Base-by-base conservation (phyloP, 2,329 filamentous ascomycete genomes). In the Monosporascus sp. region DNA sequence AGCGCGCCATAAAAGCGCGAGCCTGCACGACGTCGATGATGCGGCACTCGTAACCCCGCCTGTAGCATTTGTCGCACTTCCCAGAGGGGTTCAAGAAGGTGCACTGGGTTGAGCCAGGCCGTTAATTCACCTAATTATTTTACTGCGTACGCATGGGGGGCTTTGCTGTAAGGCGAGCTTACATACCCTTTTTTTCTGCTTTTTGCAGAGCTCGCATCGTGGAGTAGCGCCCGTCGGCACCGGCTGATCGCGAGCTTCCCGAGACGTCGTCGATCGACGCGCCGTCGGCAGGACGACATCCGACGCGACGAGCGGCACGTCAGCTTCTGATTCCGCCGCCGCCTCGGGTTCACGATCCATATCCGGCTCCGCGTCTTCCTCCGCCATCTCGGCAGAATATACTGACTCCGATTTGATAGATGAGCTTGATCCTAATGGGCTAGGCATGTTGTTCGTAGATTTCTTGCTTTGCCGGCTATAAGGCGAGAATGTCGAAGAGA, bases 391-490 rank as follows among this genome's bases (percentile, higher is more conserved):
- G 42, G n/a, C 36, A 25, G 17, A 14, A 27, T n/a, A 24, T 17
- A 17, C 36, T 5, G 48, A 41, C 48, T 49, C 48, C 11, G 48
- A 31, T 7, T 49, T 49, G 22, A 49, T 17, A 5, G 48, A 49
- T 8, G 17, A 36, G 48, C 48, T 49, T 9, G 48, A 49, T 38
- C 48, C 0, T 31, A 48, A 48, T 38, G 47, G 47, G 47, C 47
- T n/a, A 38, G 47, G 47, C 47, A 48, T 48, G 20, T 48, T 34
- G n/a, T 20, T 37, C 36, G 24, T 48, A 8, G 17, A 15, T n/a
- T 17, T 6, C 53, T 68, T 60, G 18, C 39, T 18, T 22, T 5
- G 39, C 39, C 22, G 18, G 14, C 5, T 20, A 14, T 42, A 42
- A 24, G 8, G 9, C 5, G 14, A 42, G 14, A 7, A 18, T 39